Evolutionary conservation across 495 filamentous ascomycete species (phyloP), one percentile per base, ranked within the genome.

Genomic region (Penicillium taxi): DNA sequence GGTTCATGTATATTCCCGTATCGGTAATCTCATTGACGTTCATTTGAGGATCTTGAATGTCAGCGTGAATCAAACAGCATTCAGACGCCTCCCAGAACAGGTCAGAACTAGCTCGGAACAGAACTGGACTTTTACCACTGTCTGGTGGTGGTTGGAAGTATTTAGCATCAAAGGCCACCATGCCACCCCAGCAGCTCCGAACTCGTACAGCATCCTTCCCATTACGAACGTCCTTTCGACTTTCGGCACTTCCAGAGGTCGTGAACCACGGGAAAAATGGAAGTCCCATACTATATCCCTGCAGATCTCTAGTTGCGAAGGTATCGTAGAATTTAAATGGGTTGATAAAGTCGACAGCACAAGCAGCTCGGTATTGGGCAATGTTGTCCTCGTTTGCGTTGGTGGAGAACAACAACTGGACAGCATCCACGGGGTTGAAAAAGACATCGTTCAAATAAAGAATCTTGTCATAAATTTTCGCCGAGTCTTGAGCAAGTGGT

Each of bases 301-400:
- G 78, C 4, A 72, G 54, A 47, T 91, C 85, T 3, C 85, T 70
- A 13, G 80, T 81, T 8, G 85, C 84, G 64, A 81, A 88, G 2
- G 82, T 80, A 58, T 91, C 85, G 50, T 91, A 91, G 55, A 81
- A 85, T 46, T 84, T 84, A 58, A 86, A 77, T 0, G 80, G 74
- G 32, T 78, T 79, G 50, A 79, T 75, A 43, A 83, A 90, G 53
- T 91, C 85, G 5, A 84, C 61, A 2, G 80, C 84, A 47, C 85
- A 91, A 2, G 81, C 84, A n/a, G 83, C 80, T n/a, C 78, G 73
- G 49, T 86, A 89, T 31, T 72, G 54, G 2, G 80, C 53, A n/a
- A 63, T 55, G 14, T 81, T 81, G 14, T 61, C 35, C 5, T 69
- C 66, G 6, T 66, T 54, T 9, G 70, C 69, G 44, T 89, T 82